A percentile compares a stretch with the other conserved stretches of the same genome.
Conservation (phyloP, 352 stramenopile genomes). For the Phytophthora multivora region DNA sequence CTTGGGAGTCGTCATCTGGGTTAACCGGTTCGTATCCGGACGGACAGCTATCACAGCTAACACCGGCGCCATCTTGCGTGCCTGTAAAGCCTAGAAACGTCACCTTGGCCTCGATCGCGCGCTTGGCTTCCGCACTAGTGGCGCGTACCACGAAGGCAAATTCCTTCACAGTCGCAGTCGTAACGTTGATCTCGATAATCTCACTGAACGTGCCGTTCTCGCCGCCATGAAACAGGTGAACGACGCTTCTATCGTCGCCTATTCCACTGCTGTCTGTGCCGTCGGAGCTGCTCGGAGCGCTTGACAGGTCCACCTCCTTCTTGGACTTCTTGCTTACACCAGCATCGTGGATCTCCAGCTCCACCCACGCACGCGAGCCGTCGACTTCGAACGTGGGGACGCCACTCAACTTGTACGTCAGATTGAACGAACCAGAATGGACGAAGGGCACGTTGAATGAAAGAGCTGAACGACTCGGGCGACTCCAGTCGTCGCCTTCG, state of each 20-base stretch:
- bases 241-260: conserved; percentile 31
- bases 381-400: conserved; percentile 68
- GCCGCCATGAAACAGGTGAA: conserved; percentile 64
- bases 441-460: conserved; percentile 61
- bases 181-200: conserved; percentile 61
- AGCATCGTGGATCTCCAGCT: conserved; percentile 56
- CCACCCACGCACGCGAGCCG: conserved; percentile 70
- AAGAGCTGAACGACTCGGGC: conserved; percentile 46
- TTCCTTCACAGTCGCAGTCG: conserved; percentile 44
- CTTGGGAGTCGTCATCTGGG: conserved; percentile 30
- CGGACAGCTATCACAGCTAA: conserved; percentile 61
- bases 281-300: conserved; percentile 11
- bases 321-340: conserved; percentile 14
- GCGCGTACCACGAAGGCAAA: conserved; percentile 68
- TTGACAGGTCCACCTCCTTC: conserved; percentile 17
- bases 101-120: conserved; percentile 58
- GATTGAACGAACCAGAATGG: conserved; percentile 58
- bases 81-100: conserved; percentile 55
- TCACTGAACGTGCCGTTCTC: conserved; percentile 73
- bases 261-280: conserved; percentile 5
- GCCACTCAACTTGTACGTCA: conserved; percentile 69
- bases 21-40: conserved; percentile 50
- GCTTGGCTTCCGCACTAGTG: conserved; percentile 44
- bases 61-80: conserved; percentile 53
- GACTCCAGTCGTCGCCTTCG: conserved; percentile 27